Percentiles rank a stretch among this genome's conserved stretches.
These are phyloP conservation scores for Cercospora sesami DNA, from an alignment of 2,329 filamentous ascomycete genomes.

Conservation along the genomic window DNA sequence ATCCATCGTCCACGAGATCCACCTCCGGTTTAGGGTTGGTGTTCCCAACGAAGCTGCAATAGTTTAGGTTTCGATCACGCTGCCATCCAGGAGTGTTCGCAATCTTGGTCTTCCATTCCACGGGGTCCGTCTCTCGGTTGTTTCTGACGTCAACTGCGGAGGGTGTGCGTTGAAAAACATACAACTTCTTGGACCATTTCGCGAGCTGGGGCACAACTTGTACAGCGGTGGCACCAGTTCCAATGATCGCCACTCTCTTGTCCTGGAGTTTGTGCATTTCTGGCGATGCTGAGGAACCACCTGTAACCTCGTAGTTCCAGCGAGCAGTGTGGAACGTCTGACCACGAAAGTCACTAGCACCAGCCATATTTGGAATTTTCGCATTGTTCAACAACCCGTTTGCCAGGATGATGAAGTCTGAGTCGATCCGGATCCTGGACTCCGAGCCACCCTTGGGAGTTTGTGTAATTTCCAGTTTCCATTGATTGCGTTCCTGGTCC, in stretches of 20 bases:
- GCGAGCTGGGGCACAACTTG: slow-evolving; percentile 46
- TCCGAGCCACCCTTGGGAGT: slow-evolving; percentile 33
- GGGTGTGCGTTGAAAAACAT: slow-evolving; percentile 50
- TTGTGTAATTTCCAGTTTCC: slow-evolving; percentile 38
- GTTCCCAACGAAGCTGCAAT: slow-evolving; percentile 43
- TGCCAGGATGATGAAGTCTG: slow-evolving; percentile 45
- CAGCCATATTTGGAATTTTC: slow-evolving; percentile 49
- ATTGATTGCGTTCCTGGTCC: slow-evolving; percentile 45
- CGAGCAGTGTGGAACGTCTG: slow-evolving; percentile 47
- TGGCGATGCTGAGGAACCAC: slow-evolving; percentile 39
- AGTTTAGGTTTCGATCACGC: slow-evolving; percentile 48
- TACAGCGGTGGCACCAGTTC: slow-evolving; percentile 48
- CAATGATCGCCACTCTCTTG: slow-evolving; percentile 48
- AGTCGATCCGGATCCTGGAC: slow-evolving; percentile 33
- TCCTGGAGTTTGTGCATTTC: slow-evolving; percentile 41
- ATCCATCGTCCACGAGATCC: slow-evolving; percentile 46
- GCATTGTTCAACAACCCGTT: slow-evolving; percentile 47
- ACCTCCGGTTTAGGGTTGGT: slow-evolving; percentile 37
- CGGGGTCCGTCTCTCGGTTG: slow-evolving; percentile 45
- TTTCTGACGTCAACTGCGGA: slow-evolving; percentile 40
- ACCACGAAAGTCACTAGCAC: slow-evolving; percentile 43
- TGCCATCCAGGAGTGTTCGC: slow-evolving; percentile 53
- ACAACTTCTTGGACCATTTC: slow-evolving; percentile 41
- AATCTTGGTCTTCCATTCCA: slow-evolving; percentile 43
- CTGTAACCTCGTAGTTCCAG: slow-evolving; percentile 49